Evolutionary conservation across 176 grass and related monocot genomes (phyloP).

Genomic region (Zoysia pacifica): DNA sequence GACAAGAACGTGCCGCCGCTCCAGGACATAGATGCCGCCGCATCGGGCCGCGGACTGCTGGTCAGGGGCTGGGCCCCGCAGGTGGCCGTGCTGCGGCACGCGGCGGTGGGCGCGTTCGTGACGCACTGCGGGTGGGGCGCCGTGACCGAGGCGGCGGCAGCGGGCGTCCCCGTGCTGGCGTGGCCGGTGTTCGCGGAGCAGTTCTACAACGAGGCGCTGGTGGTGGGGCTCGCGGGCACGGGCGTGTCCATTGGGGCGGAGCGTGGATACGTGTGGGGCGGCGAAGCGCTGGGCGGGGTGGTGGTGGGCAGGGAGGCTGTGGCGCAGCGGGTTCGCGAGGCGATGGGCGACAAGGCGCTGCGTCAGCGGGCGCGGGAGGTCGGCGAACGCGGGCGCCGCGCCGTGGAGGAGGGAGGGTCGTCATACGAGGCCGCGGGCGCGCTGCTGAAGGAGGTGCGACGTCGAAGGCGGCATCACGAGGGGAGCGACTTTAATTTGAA

Average conservation of each 20-base stretch:
- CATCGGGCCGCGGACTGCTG: conserved; percentile 35
- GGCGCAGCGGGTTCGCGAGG: conserved; percentile 46
- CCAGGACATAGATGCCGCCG: conserved; percentile 15
- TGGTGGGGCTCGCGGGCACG: conserved; percentile 44
- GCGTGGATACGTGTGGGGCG: conserved; percentile 61
- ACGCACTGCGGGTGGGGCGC: conserved; percentile 72
- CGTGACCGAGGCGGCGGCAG: conserved; percentile 55
- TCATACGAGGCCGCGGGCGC: conserved; percentile 48
- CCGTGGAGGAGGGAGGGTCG: conserved; percentile 43
- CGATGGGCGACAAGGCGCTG: conserved; percentile 22
- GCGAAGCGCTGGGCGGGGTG: conserved; percentile 51
- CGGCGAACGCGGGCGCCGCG: conserved; percentile 33
- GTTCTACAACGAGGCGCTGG: conserved; percentile 77
- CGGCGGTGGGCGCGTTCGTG: conserved; percentile 51
- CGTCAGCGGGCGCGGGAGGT: conserved; percentile 36
- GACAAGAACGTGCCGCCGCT: conserved; percentile 19
- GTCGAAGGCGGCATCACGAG: background rate
- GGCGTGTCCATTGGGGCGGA: conserved; percentile 45
- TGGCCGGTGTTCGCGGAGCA: conserved; percentile 69
- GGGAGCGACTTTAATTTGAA: background rate
- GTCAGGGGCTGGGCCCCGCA: conserved; percentile 69
- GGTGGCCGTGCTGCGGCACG: conserved; percentile 58
- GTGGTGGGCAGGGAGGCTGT: conserved; percentile 47
- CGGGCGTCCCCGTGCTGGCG: conserved; percentile 45
- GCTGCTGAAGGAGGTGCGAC: conserved; percentile 49